These are phyloP conservation scores for Poa pratensis DNA, from an alignment of 176 grass and related monocot genomes.

Conservation along the genomic window DNA sequence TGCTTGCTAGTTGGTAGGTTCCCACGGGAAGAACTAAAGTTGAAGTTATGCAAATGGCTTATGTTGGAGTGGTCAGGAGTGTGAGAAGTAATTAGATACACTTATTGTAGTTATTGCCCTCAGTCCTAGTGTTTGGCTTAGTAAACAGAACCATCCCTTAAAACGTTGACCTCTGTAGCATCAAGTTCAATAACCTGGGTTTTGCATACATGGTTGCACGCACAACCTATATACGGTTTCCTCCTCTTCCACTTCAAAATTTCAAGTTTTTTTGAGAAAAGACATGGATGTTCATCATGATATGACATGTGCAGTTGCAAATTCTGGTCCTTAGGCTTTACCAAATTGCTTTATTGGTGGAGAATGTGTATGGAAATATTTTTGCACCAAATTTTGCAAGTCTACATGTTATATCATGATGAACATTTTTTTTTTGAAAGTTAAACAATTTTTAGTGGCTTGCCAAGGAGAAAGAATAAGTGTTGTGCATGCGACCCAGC, in stretches of 20 bases:
- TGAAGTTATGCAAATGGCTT: neutral
- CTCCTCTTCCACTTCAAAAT: neutral
- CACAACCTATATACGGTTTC: neutral
- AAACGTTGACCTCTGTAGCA: neutral
- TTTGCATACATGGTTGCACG: neutral
- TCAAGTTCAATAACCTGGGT: neutral
- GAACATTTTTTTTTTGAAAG: neutral
- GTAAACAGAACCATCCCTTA: neutral
- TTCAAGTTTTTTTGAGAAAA: neutral
- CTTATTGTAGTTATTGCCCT: neutral
- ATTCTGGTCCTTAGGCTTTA: neutral
- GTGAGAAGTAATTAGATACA: neutral
- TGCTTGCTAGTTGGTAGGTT: conserved; percentile 29
- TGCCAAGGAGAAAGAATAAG: neutral
- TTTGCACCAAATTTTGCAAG: neutral
- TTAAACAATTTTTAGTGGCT: neutral
- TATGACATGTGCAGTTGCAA: neutral
- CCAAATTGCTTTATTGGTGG: neutral
- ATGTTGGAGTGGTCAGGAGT: neutral
- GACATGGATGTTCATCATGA: neutral
- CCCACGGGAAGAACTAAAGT: neutral
- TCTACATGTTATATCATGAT: neutral
- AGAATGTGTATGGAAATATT: neutral
- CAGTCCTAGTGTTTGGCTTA: neutral
- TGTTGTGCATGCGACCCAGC: neutral